A percentile compares a stretch with the other conserved stretches of the same genome.
Evolutionary conservation across 2,329 filamentous ascomycete species (phyloP).

Genomic region (Fusarium cyanostomum): DNA sequence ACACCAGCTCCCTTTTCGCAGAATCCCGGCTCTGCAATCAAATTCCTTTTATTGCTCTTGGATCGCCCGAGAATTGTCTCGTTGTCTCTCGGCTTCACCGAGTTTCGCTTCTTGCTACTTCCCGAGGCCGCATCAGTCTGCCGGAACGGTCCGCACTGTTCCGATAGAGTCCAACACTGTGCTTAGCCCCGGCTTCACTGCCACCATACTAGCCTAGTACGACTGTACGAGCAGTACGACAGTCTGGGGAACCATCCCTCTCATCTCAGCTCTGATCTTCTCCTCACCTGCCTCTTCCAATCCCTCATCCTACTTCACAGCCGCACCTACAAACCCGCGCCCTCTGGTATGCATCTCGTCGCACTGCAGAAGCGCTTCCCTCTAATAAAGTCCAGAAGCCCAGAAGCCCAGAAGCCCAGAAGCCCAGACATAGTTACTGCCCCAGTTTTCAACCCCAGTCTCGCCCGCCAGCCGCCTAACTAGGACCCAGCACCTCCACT

Average conservation of each 20-base stretch:
- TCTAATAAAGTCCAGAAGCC: conserved; percentile 19
- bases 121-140: background rate
- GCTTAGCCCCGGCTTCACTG: background rate
- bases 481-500: conserved; percentile 28
- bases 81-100: background rate
- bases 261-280: conserved; percentile 8
- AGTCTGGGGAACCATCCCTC: background rate
- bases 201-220: background rate
- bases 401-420: conserved; percentile 8
- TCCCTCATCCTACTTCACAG: background rate
- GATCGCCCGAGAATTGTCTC: background rate
- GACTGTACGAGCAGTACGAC: conserved; percentile 4
- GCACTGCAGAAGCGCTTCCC: background rate
- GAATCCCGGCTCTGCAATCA: background rate
- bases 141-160: conserved; percentile 18
- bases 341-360: background rate
- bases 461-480: conserved; percentile 15
- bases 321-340: background rate
- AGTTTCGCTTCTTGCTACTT: background rate
- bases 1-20: background rate
- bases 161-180: background rate
- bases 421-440: conserved; percentile 15
- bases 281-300: conserved; percentile 4
- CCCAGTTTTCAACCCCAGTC: conserved; percentile 38
- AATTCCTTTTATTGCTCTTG: background rate